Evolutionary conservation across 2,329 filamentous ascomycete genomes (phyloP).

Genomic region (Aureobasidium lini): DNA sequence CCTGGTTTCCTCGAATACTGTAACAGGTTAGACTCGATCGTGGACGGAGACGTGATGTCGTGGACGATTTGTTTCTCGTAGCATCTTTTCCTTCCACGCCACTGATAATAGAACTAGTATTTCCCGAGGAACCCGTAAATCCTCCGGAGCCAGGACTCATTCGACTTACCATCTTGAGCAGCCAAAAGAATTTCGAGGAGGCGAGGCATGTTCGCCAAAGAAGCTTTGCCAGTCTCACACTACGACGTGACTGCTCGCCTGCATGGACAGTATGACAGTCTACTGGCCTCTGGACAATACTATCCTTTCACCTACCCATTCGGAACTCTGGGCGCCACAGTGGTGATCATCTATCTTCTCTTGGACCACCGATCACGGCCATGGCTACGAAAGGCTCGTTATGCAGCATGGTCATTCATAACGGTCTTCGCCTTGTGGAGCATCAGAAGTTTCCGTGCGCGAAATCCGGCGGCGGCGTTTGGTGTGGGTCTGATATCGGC

Average conservation of each 20-base stretch:
- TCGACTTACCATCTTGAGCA: background rate
- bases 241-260: conserved; percentile 14
- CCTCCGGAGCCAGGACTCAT: background rate
- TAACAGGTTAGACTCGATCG: conserved; percentile 6
- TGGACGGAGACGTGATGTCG: conserved; percentile 1
- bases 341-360: conserved; percentile 44
- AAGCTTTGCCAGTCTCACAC: background rate
- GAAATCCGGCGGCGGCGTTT: conserved; percentile 45
- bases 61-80: background rate
- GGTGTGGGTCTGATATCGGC: conserved; percentile 47
- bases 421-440: conserved; percentile 37
- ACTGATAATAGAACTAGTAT: background rate
- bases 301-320: conserved; percentile 40
- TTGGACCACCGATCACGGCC: conserved; percentile 39
- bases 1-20: conserved; percentile 7
- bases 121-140: background rate
- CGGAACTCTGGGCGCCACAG: conserved; percentile 30
- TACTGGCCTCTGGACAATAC: conserved; percentile 32
- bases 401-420: conserved; percentile 38
- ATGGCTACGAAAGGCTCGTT: conserved; percentile 35
- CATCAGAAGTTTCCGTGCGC: conserved; percentile 39
- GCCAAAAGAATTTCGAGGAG: background rate
- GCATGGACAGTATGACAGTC: conserved; percentile 32
- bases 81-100: background rate
- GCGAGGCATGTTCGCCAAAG: background rate